Base-by-base conservation (phyloP, 345 rosid genomes). In the Murraya koenigii region DNA sequence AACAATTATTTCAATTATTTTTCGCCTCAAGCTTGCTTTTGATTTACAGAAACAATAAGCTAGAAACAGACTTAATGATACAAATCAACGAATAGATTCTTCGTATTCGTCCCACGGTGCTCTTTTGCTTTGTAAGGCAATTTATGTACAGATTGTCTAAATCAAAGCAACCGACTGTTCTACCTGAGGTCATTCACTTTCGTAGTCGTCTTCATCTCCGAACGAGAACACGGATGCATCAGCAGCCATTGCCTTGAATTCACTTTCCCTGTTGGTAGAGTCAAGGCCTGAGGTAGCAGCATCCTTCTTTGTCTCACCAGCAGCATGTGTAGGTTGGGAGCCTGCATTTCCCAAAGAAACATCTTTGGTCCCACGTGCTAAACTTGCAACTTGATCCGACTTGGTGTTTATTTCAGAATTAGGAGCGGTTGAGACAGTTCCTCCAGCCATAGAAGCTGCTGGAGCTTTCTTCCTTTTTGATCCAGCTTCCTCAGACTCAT, bases 151-250 rank as follows among this genome's bases (percentile, higher is more conserved):
- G n/a, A 52, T 54, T 19, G 13, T 75, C 39, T 33, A 56, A 35
- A 55, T 66, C 66, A 26, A 67, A 26, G 41, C 58, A 73, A 65
- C 35, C 15, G 23, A 44, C 28, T 19, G 68, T 44, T 56, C 25
- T 71, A 52, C 9, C 17, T 23, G 11, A 6, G 58, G 56, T 90
- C 80, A 92, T 52, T 92, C 97, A 68, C 94, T 92, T 84, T 90
- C 97, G 33, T 72, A 89, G 78, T 92, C 94, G 23, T 90, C 96
- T 55, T 90, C 97, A 54, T 86, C 91, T 66, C 97, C 97, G 15
- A 92, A 92, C 23, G 87, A 80, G 79, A 92, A 92, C 78, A 92
- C 97, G 23, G 97, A 92, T 17, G 97, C 97, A 84, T 92, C 97
- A 14, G 97, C 97, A 22, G 97, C 94, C 88, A 92, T 92, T 74